These are phyloP conservation scores for Globisporangium middletonii DNA, from an alignment of 352 stramenopile genomes.

Conservation along the genomic window DNA sequence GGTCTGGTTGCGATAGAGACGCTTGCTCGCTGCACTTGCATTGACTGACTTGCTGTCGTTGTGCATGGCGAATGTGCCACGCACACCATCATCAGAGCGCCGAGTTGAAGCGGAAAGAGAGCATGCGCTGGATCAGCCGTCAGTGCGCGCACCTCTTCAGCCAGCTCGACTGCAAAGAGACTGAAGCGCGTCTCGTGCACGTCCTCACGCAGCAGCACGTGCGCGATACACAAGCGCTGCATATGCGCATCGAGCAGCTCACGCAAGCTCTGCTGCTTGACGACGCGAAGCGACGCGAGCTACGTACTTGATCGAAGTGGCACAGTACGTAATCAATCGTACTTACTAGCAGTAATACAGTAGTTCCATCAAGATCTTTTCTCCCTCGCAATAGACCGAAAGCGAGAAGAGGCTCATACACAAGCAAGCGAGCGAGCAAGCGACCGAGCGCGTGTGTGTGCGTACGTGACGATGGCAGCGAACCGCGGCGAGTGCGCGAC, in stretches of 20 bases:
- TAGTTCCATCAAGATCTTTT: neutral
- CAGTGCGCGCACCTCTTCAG: constrained; percentile 59
- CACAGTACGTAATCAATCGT: no score
- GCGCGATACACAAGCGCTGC: constrained; percentile 3
- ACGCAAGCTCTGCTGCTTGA: constrained; percentile 1
- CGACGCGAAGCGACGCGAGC: no score
- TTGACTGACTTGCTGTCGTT: no score
- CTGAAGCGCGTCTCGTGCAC: constrained; percentile 27
- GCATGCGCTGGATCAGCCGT: constrained; percentile 46
- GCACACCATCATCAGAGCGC: constrained; percentile 15
- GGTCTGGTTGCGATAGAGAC: no score
- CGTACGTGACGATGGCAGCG: constrained; percentile 9
- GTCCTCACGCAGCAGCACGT: constrained; percentile 31
- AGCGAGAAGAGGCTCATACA: neutral
- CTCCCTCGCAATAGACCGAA: neutral
- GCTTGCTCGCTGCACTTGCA: no score
- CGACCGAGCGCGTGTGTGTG: neutral
- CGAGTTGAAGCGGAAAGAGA: constrained; percentile 32
- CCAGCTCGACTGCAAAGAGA: constrained; percentile 55
- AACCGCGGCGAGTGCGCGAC: constrained; percentile 92
- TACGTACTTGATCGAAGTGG: no score
- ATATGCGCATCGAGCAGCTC: constrained; percentile 11
- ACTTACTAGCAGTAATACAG: no score
- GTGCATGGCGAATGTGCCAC: no score
- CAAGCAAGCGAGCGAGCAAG: neutral